A percentile compares a stretch with the other conserved stretches of the same genome.
phyloP scores from a whole-genome alignment of 352 stramenopile genomes.

The Phytophthora sp. region DNA sequence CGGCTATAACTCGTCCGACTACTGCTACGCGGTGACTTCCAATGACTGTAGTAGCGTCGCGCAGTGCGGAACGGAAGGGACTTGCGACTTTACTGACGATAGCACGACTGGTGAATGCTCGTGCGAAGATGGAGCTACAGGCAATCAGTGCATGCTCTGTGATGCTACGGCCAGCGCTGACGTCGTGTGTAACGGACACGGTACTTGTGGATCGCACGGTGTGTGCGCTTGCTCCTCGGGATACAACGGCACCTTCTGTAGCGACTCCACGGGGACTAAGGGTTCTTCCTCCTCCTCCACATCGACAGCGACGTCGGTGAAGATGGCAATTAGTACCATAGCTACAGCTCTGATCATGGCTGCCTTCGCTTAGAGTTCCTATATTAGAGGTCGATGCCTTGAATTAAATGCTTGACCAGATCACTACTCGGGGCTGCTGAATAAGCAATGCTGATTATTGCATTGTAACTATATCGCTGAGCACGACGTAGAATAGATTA shows the following conservation, averaged over 20 bases:
- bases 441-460: too few species aligned
- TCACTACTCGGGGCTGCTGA: too few species aligned
- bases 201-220: constrained; percentile 50
- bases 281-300: constrained; percentile 12
- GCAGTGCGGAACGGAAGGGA: constrained; percentile 67
- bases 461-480: too few species aligned
- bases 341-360: constrained; percentile 21
- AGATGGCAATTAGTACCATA: constrained; percentile 20
- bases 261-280: constrained; percentile 29
- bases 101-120: constrained; percentile 48
- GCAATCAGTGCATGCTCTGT: constrained; percentile 72
- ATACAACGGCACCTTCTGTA: constrained; percentile 76
- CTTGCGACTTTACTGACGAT: constrained; percentile 42
- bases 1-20: constrained; percentile 64
- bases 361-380: constrained; percentile 39
- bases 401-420: constrained; percentile 26
- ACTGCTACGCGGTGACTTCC: constrained; percentile 56
- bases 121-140: constrained; percentile 57
- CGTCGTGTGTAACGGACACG: constrained; percentile 57
- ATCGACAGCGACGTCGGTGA: constrained; percentile 18
- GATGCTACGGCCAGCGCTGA: constrained; percentile 39
- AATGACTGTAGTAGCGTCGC: constrained; percentile 79
- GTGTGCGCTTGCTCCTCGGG: constrained; percentile 59
- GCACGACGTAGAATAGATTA: too few species aligned
- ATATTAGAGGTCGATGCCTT: constrained; percentile 10